phyloP scores from a whole-genome alignment of 2,329 filamentous ascomycete genomes.

The Penicillium sumatraense region DNA sequence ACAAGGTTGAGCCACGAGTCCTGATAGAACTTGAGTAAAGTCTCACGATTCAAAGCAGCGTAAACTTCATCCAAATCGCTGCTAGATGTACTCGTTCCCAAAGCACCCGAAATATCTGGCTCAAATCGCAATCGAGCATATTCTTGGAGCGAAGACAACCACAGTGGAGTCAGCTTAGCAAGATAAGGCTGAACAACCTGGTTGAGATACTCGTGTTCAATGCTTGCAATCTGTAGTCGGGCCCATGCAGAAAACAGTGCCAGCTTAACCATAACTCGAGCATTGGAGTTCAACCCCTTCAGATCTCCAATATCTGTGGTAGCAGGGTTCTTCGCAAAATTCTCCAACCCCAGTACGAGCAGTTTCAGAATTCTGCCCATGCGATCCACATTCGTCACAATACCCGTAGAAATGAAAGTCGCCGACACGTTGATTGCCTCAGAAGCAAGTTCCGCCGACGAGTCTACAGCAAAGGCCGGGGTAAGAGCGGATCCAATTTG shows the following conservation, averaged over 20 bases:
- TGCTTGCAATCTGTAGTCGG: slow-evolving; percentile 91
- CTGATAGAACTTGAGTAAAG: slow-evolving; percentile 92
- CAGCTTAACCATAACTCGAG: slow-evolving; percentile 98
- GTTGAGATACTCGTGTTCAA: slow-evolving; percentile 85
- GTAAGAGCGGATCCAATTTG: slow-evolving; percentile 97
- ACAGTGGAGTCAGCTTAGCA: slow-evolving; percentile 84
- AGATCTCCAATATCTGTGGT: slow-evolving; percentile 90
- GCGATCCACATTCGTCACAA: slow-evolving; percentile 95
- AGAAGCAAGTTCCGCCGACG: slow-evolving; percentile 91
- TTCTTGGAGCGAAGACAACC: slow-evolving; percentile 90
- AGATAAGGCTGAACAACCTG: slow-evolving; percentile 91
- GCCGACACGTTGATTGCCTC: slow-evolving; percentile 97
- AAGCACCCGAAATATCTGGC: slow-evolving; percentile 91
- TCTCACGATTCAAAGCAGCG: slow-evolving; percentile 91
- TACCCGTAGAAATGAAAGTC: slow-evolving; percentile 96
- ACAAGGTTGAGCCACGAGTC: slow-evolving; percentile 96
- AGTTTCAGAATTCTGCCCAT: slow-evolving; percentile 98
- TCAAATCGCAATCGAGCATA: slow-evolving; percentile 94
- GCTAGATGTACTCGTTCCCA: slow-evolving; percentile 78
- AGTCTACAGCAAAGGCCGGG: slow-evolving; percentile 93
- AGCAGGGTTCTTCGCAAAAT: slow-evolving; percentile 81
- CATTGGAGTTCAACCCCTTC: slow-evolving; percentile 90
- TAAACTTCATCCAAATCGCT: slow-evolving; percentile 93
- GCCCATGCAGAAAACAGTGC: slow-evolving; percentile 97
- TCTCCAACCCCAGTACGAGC: slow-evolving; percentile 86